Percentiles rank a stretch among this genome's conserved stretches.
Conservation (phyloP, 2,329 filamentous ascomycete genomes). For the Domatiomyces globalis region DNA sequence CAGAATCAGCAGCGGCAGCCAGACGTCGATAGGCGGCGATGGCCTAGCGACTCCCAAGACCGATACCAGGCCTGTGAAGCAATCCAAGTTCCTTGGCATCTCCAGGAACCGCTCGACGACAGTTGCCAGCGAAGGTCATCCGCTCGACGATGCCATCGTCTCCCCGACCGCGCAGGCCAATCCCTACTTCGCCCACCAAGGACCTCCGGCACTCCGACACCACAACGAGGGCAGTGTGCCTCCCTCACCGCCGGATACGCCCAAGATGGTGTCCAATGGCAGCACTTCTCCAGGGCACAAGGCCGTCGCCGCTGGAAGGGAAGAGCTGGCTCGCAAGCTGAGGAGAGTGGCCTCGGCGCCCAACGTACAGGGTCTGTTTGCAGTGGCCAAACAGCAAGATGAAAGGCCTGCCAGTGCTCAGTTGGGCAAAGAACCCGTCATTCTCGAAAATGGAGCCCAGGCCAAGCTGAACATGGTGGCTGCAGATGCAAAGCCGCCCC, state of each 20-base stretch:
- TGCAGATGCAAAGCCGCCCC: constrained; percentile 31
- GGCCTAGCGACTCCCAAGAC: constrained; percentile 37
- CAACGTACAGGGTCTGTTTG: constrained; percentile 88
- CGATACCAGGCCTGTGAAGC: constrained; percentile 54
- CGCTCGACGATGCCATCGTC: constrained; percentile 65
- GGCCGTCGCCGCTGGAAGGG: constrained; percentile 67
- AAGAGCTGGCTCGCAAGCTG: constrained; percentile 84
- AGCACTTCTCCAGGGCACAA: constrained; percentile 51
- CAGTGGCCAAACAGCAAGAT: constrained; percentile 38
- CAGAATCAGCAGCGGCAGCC: constrained; percentile 44
- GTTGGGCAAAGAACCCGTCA: constrained; percentile 65
- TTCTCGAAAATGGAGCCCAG: constrained; percentile 41
- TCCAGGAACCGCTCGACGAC: constrained; percentile 80
- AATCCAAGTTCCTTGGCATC: constrained; percentile 79
- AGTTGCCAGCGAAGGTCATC: constrained; percentile 82
- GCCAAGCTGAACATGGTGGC: constrained; percentile 40
- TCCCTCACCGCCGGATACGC: constrained; percentile 82
- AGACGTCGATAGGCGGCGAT: constrained; percentile 28
- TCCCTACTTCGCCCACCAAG: constrained; percentile 94
- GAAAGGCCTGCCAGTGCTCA: constrained; percentile 74
- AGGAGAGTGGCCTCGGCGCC: constrained; percentile 90
- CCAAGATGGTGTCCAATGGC: constrained; percentile 58
- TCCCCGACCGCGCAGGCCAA: constrained; percentile 91
- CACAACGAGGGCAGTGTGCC: constrained; percentile 90
- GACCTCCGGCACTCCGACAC: constrained; percentile 80